Percentiles rank a stretch among this genome's conserved stretches.
Evolutionary conservation across 2,329 filamentous ascomycete species (phyloP).

Genomic region (Microdochium trichocladiopsis): DNA sequence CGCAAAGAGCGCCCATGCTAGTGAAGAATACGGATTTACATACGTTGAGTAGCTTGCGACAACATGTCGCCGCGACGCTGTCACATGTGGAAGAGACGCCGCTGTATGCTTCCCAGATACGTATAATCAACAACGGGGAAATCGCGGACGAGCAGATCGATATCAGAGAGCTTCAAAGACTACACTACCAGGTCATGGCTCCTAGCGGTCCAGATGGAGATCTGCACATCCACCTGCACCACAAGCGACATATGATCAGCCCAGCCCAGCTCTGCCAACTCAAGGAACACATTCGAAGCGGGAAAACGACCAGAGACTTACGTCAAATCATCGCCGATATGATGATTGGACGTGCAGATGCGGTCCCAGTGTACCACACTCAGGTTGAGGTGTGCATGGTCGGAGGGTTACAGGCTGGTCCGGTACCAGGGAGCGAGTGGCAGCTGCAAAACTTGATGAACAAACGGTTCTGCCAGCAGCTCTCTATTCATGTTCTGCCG

Average conservation of each 20-base stretch:
- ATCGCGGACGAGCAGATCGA: not conserved
- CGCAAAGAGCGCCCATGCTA: not conserved
- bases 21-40: not conserved
- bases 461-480: constrained; percentile 22
- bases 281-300: constrained; percentile 3
- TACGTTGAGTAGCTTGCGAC: not conserved
- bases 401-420: constrained; percentile 20
- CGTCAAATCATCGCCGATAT: constrained; percentile 13
- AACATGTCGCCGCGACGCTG: not conserved
- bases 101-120: not conserved
- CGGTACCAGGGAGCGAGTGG: constrained; percentile 24
- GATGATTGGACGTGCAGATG: too few species aligned
- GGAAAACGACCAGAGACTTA: constrained; percentile 18
- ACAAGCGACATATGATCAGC: not conserved
- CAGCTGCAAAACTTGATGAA: constrained; percentile 13
- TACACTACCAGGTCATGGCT: not conserved
- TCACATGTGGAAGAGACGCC: not conserved
- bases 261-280: not conserved
- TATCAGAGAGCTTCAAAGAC: not conserved
- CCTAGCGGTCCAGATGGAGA: not conserved
- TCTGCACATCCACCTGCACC: not conserved
- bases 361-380: constrained; percentile 14
- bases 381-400: constrained; percentile 19
- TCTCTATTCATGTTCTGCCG: constrained; percentile 16
- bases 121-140: not conserved